These are phyloP conservation scores for Leucocoprinus birnbaumii DNA, from an alignment of 768 basidiomycete genomes.

Conservation along the genomic window DNA sequence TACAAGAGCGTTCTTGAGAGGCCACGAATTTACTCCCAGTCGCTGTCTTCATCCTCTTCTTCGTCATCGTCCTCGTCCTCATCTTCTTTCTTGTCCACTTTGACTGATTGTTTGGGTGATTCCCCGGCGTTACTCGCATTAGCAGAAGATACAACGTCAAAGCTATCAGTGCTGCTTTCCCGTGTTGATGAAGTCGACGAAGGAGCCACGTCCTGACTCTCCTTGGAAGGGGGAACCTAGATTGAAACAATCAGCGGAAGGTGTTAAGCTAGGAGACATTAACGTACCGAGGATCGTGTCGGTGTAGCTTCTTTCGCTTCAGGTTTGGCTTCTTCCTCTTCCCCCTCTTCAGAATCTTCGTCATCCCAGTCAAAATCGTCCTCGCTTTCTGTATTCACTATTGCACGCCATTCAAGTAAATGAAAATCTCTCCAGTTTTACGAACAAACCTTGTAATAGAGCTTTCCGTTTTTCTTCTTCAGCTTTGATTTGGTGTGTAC, in stretches of 20 bases:
- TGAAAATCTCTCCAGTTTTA: not conserved
- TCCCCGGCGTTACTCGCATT: slow-evolving; percentile 44
- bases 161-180: slow-evolving; percentile 64
- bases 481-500: slow-evolving; percentile 73
- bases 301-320: slow-evolving; percentile 11
- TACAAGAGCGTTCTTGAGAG: not conserved
- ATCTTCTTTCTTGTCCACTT: slow-evolving; percentile 21
- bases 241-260: not conserved
- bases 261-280: slow-evolving; percentile 3
- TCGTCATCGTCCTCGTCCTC: slow-evolving; percentile 16
- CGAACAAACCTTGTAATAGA: slow-evolving; percentile 60
- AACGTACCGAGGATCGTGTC: slow-evolving; percentile 9
- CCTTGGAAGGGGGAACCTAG: slow-evolving; percentile 1
- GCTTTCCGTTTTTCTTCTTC: slow-evolving; percentile 80
- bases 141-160: slow-evolving; percentile 61
- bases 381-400: slow-evolving; percentile 66
- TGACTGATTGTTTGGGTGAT: slow-evolving; percentile 23
- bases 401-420: not conserved
- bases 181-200: slow-evolving; percentile 40
- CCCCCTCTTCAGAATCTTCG: slow-evolving; percentile 89
- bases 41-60: slow-evolving; percentile 44
- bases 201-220: slow-evolving; percentile 22
- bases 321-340: slow-evolving; percentile 16
- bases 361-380: slow-evolving; percentile 95
- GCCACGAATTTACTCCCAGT: slow-evolving; percentile 53